Evolutionary conservation across 805 yeast species (phyloP).

Genomic region (Yamadazyma sp.): DNA sequence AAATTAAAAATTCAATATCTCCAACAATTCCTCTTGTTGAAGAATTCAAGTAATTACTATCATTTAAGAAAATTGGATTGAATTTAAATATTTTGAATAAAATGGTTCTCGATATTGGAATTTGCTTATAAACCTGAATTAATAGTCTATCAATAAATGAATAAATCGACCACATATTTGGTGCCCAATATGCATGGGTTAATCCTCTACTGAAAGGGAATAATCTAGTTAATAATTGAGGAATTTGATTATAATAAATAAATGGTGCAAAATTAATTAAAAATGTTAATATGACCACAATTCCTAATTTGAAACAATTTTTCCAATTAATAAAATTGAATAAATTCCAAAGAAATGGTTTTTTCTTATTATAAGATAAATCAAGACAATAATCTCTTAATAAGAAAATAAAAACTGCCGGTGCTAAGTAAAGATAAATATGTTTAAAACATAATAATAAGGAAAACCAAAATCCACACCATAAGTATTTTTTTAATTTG

Average conservation of each 20-base stretch:
- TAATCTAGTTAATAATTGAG: slow-evolving; percentile 63
- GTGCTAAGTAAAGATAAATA: slow-evolving; percentile 88
- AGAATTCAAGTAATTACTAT: slow-evolving; percentile 26
- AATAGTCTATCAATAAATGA: slow-evolving; percentile 76
- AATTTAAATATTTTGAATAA: slow-evolving; percentile 40
- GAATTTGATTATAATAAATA: slow-evolving; percentile 54
- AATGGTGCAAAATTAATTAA: slow-evolving; percentile 78
- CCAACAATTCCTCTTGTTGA: slow-evolving; percentile 88
- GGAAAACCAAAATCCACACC: slow-evolving; percentile 69
- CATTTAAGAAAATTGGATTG: slow-evolving; percentile 39
- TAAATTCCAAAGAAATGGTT: slow-evolving; percentile 22
- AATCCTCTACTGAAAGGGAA: slow-evolving; percentile 95
- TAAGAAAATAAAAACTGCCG: slow-evolving; percentile 82
- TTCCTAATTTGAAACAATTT: slow-evolving; percentile 59
- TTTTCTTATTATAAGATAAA: slow-evolving; percentile 23
- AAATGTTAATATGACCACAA: slow-evolving; percentile 60
- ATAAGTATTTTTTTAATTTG: slow-evolving; percentile 50
- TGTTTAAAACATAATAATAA: slow-evolving; percentile 88
- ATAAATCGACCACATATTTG: slow-evolving; percentile 94
- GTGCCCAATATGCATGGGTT: slow-evolving; percentile 99
- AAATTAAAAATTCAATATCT: slow-evolving; percentile 74
- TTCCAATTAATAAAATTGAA: slow-evolving; percentile 48
- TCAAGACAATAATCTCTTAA: slow-evolving; percentile 71
- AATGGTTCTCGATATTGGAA: slow-evolving; percentile 30
- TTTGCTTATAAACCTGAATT: slow-evolving; percentile 39